These are phyloP conservation scores for Fraxinus nigra DNA, from an alignment of 305 asterid species.

Conservation along the genomic window DNA sequence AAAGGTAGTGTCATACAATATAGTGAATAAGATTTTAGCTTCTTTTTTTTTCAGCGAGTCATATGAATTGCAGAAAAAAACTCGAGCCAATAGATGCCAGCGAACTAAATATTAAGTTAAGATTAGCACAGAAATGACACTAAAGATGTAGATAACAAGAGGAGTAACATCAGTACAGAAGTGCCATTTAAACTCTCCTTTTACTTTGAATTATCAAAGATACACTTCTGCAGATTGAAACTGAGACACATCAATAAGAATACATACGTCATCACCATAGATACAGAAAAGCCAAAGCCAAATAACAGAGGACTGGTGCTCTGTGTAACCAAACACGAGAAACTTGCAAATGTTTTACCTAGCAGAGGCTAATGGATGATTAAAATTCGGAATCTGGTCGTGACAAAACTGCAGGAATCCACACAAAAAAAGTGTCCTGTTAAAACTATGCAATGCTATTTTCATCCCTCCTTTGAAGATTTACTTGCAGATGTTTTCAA, in stretches of 20 bases:
- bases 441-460: not conserved
- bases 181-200: not conserved
- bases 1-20: too few species aligned
- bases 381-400: not conserved
- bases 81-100: too few species aligned
- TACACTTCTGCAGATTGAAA: not conserved
- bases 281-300: not conserved
- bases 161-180: not conserved
- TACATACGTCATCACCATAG: not conserved
- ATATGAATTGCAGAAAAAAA: too few species aligned
- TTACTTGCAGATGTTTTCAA: conserved; percentile 38
- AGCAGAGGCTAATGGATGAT: not conserved
- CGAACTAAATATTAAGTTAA: too few species aligned
- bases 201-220: not conserved
- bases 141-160: too few species aligned
- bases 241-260: not conserved
- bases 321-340: not conserved
- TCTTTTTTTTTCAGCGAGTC: too few species aligned
- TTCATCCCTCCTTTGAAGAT: conserved; percentile 43
- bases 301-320: not conserved
- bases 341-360: not conserved
- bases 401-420: conserved; percentile 1
- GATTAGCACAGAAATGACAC: not conserved
- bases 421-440: not conserved
- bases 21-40: too few species aligned